Evolutionary conservation across 805 yeast genomes (phyloP), one percentile per base, ranked within the genome.

Genomic region (Hanseniaspora clermontiae): DNA sequence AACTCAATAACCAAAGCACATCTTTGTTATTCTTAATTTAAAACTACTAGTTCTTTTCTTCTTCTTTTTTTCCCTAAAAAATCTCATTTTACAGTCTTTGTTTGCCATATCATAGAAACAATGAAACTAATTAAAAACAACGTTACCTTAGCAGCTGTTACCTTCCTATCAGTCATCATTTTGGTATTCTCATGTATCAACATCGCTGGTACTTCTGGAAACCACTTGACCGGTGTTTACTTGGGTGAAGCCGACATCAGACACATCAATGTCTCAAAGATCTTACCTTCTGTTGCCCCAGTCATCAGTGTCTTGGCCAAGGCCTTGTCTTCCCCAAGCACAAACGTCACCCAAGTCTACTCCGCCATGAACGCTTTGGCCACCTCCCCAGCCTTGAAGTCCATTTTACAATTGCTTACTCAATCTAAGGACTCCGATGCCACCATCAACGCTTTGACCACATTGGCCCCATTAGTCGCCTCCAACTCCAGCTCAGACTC

Each of bases 201-300:
- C 34, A 65, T 65, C 6, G 65, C 68, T 6, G 72, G 72, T 51
- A 62, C 70, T 10, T 59, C 66, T 11, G 59, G 68, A 2, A 64
- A 67, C 57, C 64, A 66, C 49, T 61, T 59, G 43, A 70, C 70
- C 31, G 53, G 64, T 38, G 61, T 68, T 40, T 68, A 63, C 51
- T 57, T 68, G 34, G 70, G 70, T 52, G 64, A 66, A 42, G 69
- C 70, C 36, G 64, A 64, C 52, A 64, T 68, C 47, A 59, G 63
- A 20, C 65, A 64, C 39, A 64, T 68, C 51, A 68, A 68, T 46
- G 68, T 67, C 20, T 62, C 69, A 31, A 68, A 68, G 55, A 66
- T 67, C 57, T 51, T 68, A 29, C 72, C 72, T 39, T 59, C 61
- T 40, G 57, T 66, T 9, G 60, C 60, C 17, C 65, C 69, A n/a